These are phyloP conservation scores for Aspergillus piperis DNA, from an alignment of 2,329 filamentous ascomycete species.

Conservation along the genomic window DNA sequence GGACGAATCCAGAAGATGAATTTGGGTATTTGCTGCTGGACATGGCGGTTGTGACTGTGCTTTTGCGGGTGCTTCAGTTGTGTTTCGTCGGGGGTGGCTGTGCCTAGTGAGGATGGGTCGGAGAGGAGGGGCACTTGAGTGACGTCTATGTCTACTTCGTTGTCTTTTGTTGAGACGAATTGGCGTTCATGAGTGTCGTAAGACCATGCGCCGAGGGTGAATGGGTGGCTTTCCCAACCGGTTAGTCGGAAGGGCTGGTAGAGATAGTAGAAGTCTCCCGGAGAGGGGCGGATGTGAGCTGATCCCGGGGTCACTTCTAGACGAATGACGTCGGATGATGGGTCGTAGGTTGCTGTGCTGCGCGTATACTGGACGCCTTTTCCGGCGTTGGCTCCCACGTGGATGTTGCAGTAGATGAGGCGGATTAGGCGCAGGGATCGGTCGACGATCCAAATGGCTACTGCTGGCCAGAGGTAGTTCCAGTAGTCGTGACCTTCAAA, in stretches of 20 bases:
- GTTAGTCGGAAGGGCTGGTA: conserved; percentile 48
- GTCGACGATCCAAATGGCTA: conserved; percentile 53
- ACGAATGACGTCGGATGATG: conserved; percentile 48
- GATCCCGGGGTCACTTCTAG: conserved; percentile 47
- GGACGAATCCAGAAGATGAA: conserved; percentile 54
- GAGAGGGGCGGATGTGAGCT: conserved; percentile 34
- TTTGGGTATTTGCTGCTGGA: conserved; percentile 26
- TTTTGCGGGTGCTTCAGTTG: background rate
- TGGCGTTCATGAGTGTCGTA: conserved; percentile 14
- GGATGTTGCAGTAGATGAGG: conserved; percentile 47
- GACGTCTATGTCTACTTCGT: conserved; percentile 15
- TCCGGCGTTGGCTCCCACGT: conserved; percentile 28
- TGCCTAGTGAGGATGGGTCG: conserved; percentile 7
- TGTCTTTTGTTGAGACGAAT: conserved; percentile 3
- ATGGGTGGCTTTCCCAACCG: conserved; percentile 56
- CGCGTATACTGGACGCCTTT: conserved; percentile 32
- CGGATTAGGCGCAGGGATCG: conserved; percentile 48
- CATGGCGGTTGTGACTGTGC: background rate
- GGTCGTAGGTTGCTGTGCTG: conserved; percentile 47
- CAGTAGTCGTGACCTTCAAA: conserved; percentile 52
- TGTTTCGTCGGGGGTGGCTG: background rate
- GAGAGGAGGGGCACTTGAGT: conserved; percentile 31
- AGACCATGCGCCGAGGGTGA: conserved; percentile 45
- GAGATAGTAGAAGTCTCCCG: conserved; percentile 55
- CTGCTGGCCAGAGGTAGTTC: conserved; percentile 53